phyloP scores from a whole-genome alignment of 1,284 basidiomycete genomes.

The Sporisorium graminicola region DNA sequence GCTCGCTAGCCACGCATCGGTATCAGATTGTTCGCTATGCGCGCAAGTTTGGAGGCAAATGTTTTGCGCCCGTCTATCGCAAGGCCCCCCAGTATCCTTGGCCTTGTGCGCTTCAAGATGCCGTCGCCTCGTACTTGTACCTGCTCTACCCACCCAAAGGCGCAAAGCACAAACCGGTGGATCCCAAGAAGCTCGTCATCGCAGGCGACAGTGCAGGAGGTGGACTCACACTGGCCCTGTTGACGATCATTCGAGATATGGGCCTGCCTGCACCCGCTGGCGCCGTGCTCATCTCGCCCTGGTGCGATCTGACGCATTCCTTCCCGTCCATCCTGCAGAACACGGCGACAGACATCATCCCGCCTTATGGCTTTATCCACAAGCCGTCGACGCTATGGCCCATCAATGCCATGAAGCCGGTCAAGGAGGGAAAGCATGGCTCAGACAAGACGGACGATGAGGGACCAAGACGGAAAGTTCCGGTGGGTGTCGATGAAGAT shows the following conservation, averaged over 20 bases:
- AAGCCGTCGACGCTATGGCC: conserved; percentile 68
- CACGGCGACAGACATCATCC: conserved; percentile 80
- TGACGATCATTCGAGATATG: conserved; percentile 91
- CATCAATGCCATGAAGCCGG: conserved; percentile 38
- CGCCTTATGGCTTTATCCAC: conserved; percentile 70
- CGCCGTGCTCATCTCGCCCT: conserved; percentile 71
- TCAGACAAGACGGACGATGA: conserved; percentile 1
- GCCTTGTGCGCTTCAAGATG: conserved; percentile 91
- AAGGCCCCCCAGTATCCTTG: conserved; percentile 76
- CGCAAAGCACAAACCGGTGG: conserved; percentile 77
- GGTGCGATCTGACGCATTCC: conserved; percentile 94
- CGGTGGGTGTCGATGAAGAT: conserved; percentile 31
- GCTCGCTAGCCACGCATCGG: conserved; percentile 73
- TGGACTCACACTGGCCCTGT: conserved; percentile 83
- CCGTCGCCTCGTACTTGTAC: conserved; percentile 84
- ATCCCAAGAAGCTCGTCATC: conserved; percentile 82
- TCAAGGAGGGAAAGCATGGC: conserved; percentile 11
- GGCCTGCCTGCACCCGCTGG: conserved; percentile 82
- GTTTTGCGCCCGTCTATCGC: conserved; percentile 70
- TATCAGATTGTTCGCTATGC: conserved; percentile 70
- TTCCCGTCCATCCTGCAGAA: conserved; percentile 90
- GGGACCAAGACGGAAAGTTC: conserved; percentile 29
- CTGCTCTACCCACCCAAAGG: conserved; percentile 79
- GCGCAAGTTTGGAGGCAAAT: conserved; percentile 71
- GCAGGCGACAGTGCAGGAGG: conserved; percentile 96